phyloP scores from a whole-genome alignment of 2,329 filamentous ascomycete genomes.

The Elsinoe australis region DNA sequence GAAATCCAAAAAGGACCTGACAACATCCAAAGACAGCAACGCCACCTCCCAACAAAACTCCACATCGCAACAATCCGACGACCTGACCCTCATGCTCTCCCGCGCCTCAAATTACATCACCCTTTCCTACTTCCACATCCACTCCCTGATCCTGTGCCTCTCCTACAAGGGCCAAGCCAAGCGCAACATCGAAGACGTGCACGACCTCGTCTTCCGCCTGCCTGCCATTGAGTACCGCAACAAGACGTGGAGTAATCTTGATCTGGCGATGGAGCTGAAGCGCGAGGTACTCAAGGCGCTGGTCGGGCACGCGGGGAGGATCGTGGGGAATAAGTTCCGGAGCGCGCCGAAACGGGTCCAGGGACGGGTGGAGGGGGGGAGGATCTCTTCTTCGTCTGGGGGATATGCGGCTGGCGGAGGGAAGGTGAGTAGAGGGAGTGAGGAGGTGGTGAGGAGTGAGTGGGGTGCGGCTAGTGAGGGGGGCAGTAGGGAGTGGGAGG shows the following conservation, averaged over 20 bases:
- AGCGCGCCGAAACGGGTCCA: constrained; percentile 21
- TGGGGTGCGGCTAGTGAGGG: neutral
- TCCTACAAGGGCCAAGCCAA: constrained; percentile 95
- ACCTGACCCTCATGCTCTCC: constrained; percentile 92
- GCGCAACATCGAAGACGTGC: constrained; percentile 91
- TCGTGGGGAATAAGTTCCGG: constrained; percentile 94
- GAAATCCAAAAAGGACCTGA: constrained; percentile 28
- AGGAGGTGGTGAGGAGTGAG: neutral
- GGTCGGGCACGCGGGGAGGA: constrained; percentile 90
- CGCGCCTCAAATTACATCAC: constrained; percentile 97
- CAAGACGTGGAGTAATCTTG: constrained; percentile 98
- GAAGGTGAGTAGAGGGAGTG: neutral
- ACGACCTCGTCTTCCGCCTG: constrained; percentile 94
- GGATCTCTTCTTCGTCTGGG: neutral
- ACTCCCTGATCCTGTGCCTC: constrained; percentile 87
- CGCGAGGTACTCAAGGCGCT: constrained; percentile 89
- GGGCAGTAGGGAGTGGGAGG: neutral
- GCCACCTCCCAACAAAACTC: constrained; percentile 38
- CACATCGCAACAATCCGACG: constrained; percentile 73
- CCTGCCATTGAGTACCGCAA: constrained; percentile 93
- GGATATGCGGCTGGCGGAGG: neutral
- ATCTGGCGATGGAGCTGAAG: constrained; percentile 85
- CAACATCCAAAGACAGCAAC: constrained; percentile 42
- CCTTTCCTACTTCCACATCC: constrained; percentile 87
- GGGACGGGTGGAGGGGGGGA: constrained; percentile 9